These are phyloP conservation scores for Avicennia marina DNA, from an alignment of 257 asterid species.

Conservation along the genomic window DNA sequence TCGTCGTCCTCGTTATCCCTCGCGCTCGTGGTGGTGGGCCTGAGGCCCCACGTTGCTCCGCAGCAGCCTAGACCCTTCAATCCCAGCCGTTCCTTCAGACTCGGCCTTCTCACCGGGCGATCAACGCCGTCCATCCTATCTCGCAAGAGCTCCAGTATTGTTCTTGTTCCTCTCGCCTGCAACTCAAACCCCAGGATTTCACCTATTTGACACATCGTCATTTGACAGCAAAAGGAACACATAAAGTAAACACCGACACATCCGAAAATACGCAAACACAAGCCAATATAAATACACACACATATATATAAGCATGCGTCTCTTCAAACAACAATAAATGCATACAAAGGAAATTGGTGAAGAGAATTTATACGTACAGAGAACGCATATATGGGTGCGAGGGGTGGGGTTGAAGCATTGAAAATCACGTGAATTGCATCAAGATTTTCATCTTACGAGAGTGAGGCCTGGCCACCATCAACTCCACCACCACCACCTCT, in stretches of 20 bases:
- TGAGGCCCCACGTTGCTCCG: slow-evolving; percentile 53
- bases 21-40: slow-evolving; percentile 40
- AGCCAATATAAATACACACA: neutral
- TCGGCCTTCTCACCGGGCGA: slow-evolving; percentile 46
- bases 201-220: slow-evolving; percentile 32
- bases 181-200: slow-evolving; percentile 50
- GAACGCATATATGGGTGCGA: slow-evolving; percentile 11
- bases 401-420: slow-evolving; percentile 14
- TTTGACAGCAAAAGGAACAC: neutral
- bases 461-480: slow-evolving; percentile 12
- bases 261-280: neutral
- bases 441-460: slow-evolving; percentile 9
- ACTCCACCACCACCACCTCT: slow-evolving; percentile 28
- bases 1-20: slow-evolving; percentile 28
- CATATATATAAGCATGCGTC: neutral
- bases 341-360: slow-evolving; percentile 20
- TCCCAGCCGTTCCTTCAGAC: slow-evolving; percentile 64
- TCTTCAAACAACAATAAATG: slow-evolving; percentile 16
- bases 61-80: slow-evolving; percentile 57
- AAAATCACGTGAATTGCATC: slow-evolving; percentile 47
- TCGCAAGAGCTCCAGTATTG: slow-evolving; percentile 38
- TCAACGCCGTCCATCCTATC: slow-evolving; percentile 58
- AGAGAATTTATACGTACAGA: slow-evolving; percentile 17
- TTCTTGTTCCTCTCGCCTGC: slow-evolving; percentile 54
- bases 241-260: neutral